Base-by-base conservation (phyloP, 169 alveolate species). In the Eimeria tenella region DNA sequence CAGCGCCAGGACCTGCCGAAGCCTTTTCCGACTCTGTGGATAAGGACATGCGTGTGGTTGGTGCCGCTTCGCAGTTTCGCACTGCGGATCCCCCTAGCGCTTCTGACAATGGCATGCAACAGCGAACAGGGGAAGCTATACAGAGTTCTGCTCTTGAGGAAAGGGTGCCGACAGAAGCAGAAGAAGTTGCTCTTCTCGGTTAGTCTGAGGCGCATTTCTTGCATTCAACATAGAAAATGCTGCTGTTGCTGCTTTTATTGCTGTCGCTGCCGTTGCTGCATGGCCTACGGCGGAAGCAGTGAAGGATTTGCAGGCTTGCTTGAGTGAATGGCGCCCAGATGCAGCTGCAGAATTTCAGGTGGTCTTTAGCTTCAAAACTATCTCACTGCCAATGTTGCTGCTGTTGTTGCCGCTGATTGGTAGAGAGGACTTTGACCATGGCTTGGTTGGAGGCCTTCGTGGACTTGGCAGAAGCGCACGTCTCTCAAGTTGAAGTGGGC, bases 381-480 rank as follows among this genome's bases (percentile, higher is more conserved):
- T 3, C 0, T 7, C 4, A 3, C 70, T 77, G 65, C 42, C 52
- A 50, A 58, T 68, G 79, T 68, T n/a, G n/a, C 79, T 68, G 49
- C 31, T 68, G 79, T 23, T 68, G 79, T 23, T 68, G 79, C 79
- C 19, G 68, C 19, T 58, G 11, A 42, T 13, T 19, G 11, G 68
- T 31, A 77, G 86, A n/a, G 53, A 77, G 86, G 53, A 53, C 50
- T 7, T 23, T 77, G 68, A 50, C 86, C 15, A 17, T 52, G 50
- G 8, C 68, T 5, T 77, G 86, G 86, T 31, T 77, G 31, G 86
- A 77, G 52, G 86, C 86, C 68, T 77, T 77, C 50, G 86, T 52
- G 4, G 86, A 77, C 50, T 77, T 77, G 19, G 68, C 68, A n/a
- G 68, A 53, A 3, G 86, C 49, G 7, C 19, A 77, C 49, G 49